phyloP scores from a whole-genome alignment of 2,329 filamentous ascomycete genomes.

The Fusarium begoniae region DNA sequence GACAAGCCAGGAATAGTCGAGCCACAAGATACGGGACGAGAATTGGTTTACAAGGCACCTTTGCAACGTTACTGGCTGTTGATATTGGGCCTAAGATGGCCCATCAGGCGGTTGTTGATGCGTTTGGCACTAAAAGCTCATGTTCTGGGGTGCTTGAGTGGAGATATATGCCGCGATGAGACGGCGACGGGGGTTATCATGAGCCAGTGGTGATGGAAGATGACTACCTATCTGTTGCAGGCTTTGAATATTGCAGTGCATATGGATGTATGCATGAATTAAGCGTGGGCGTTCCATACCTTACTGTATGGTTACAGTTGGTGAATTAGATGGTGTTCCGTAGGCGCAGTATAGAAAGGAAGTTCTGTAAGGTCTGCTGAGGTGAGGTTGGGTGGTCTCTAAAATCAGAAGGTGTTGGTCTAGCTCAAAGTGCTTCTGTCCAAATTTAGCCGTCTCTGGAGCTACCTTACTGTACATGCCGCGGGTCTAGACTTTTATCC shows the following conservation, averaged over 20 bases:
- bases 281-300: not conserved
- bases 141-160: conserved; percentile 25
- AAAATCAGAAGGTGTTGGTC: conserved; percentile 18
- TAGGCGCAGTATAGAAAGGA: not conserved
- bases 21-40: conserved; percentile 20
- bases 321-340: not conserved
- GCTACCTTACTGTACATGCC: not conserved
- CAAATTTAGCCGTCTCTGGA: not conserved
- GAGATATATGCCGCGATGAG: conserved; percentile 22
- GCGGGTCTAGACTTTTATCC: not conserved
- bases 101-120: conserved; percentile 37
- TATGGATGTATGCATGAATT: not conserved
- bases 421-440: not conserved
- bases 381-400: not conserved
- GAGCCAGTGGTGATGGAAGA: conserved; percentile 13
- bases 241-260: not conserved
- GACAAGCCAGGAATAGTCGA: conserved; percentile 35
- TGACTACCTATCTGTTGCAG: not conserved
- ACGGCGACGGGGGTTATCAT: not conserved
- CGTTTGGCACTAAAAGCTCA: conserved; percentile 27
- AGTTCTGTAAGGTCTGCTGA: not conserved
- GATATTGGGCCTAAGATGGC: conserved; percentile 23
- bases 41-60: conserved; percentile 22
- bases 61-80: conserved; percentile 36
- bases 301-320: not conserved